phyloP scores from a whole-genome alignment of 345 rosid species.

The Salix caprea region DNA sequence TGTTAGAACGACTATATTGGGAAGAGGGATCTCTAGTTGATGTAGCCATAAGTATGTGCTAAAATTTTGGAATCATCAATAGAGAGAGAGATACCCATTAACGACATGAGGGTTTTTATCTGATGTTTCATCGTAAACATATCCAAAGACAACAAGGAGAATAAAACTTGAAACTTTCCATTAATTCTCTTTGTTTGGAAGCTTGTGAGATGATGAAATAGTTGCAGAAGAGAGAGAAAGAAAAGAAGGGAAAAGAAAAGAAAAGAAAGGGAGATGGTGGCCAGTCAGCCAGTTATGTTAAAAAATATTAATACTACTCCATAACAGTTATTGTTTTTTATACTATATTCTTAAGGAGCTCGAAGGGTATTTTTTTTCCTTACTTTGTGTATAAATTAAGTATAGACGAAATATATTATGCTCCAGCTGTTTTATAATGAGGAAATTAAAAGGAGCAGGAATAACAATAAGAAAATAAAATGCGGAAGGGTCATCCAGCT shows the following conservation, averaged over 20 bases:
- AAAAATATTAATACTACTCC: constrained; percentile 20
- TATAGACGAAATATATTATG: constrained; percentile 31
- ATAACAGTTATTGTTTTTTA: constrained; percentile 20
- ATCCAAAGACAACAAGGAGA: constrained; percentile 33
- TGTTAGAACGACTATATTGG: constrained; percentile 18
- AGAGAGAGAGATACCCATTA: constrained; percentile 44
- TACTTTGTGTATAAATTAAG: constrained; percentile 38
- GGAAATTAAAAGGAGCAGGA: background rate
- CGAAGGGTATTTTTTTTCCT: constrained; percentile 38
- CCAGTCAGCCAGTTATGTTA: constrained; percentile 38
- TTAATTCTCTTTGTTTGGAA: constrained; percentile 85
- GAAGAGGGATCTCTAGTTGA: constrained; percentile 23
- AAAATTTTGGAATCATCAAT: constrained; percentile 26
- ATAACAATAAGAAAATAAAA: background rate
- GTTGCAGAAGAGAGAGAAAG: constrained; percentile 36
- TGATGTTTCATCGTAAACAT: constrained; percentile 20
- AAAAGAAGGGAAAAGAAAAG: constrained; percentile 24
- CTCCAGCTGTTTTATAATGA: constrained; percentile 22
- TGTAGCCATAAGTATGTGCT: constrained; percentile 38
- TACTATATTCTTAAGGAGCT: constrained; percentile 29
- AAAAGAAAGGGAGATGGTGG: constrained; percentile 38
- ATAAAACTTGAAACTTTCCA: constrained; percentile 64
- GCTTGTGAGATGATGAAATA: constrained; percentile 55
- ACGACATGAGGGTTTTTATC: constrained; percentile 40
- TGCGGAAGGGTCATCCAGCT: constrained; percentile 35